Evolutionary conservation across 805 yeast genomes (phyloP), one percentile per base, ranked within the genome.

Genomic region (Candida montana): DNA sequence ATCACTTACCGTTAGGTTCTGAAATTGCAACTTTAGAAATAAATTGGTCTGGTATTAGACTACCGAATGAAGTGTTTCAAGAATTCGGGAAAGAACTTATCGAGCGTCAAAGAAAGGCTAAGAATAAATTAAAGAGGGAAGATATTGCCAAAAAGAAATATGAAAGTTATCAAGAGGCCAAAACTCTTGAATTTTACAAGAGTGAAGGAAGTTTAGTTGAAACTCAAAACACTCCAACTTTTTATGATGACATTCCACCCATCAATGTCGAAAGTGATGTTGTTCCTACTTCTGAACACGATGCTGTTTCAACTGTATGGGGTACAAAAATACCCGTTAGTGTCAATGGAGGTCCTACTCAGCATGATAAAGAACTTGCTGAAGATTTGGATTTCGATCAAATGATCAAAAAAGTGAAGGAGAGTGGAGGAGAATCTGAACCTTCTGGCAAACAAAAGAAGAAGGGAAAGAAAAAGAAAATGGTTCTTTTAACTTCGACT

Each of bases 1-100:
- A 84, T 1, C 91, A 91, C 60, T 62, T 89, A 18, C 97, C 99
- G 0, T 58, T 77, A 23, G 97, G 97, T 2, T 83, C 96, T 0
- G 84, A 83, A 39, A 61, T 91, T 33, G 95, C 89, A 10, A 79
- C 86, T 48, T 57, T 93, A 41, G 98, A 93, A 53, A 74, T 96
- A 39, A 82, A 87, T 57, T 91, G 98, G 98, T 40, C 69, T 65
- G 70, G 53, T 19, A 40, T 56, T 27, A 53, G 74, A 7, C 72
- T 76, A 3, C 59, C 63, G 9, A 28, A n/a, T 23, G 75, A 73
- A 24, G 63, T 74, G 2, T 66, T 63, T 44, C 62, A 64, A 3
- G 54, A 58, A 21, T 83, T 79, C 58, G 68, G 72, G 36, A 68
- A 66, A 26, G 88, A 81, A 45, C 61, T 87, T 26, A 61, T 59